Evolutionary conservation across 2,329 filamentous ascomycete genomes (phyloP), one percentile per base, ranked within the genome.

Genomic region (Penicillium sp.): DNA sequence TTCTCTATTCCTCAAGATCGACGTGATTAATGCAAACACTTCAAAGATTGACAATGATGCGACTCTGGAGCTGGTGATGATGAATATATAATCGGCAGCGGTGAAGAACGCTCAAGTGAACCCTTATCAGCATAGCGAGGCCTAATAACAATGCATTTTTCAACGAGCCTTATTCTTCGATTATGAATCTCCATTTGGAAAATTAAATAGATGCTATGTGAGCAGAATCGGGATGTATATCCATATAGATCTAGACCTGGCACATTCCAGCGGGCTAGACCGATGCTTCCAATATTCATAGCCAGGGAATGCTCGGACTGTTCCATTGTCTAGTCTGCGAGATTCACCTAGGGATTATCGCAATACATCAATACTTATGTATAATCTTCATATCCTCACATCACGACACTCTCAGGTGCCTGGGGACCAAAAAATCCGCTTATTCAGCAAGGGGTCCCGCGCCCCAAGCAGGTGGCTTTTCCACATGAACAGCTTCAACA

Each of bases 391-490:
- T n/a, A 7, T 13, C 18, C 12, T 29, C 5, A 9, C 15, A 41
- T 34, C 21, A 23, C 6, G 6, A 43, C 24, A 21, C 36, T 21
- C 15, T n/a, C 8, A 3, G 16, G 10, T 10, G 9, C 31, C 7
- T 38, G 31, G 31, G 24, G 8, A 18, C 34, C 16, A 38, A 45
- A 33, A 46, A 45, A 52, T 45, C 26, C 42, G 64, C 56, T 68
- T 68, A 68, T 62, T 70, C 64, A 70, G 47, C 62, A 60, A 55
- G 54, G 54, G 54, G 58, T 51, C 54, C 60, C 60, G 61, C 59
- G 51, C 58, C 58, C 45, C 51, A 51, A 49, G 54, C 60, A 66
- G 56, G 67, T 68, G 67, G 66, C 67, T 67, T 65, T 68, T 65
- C 62, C 60, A 58, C 60, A 63, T 65, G 58, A 49, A 56, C 48